These are phyloP conservation scores for Zygoascus biomembranicola DNA, from an alignment of 805 yeast species.

Conservation along the genomic window DNA sequence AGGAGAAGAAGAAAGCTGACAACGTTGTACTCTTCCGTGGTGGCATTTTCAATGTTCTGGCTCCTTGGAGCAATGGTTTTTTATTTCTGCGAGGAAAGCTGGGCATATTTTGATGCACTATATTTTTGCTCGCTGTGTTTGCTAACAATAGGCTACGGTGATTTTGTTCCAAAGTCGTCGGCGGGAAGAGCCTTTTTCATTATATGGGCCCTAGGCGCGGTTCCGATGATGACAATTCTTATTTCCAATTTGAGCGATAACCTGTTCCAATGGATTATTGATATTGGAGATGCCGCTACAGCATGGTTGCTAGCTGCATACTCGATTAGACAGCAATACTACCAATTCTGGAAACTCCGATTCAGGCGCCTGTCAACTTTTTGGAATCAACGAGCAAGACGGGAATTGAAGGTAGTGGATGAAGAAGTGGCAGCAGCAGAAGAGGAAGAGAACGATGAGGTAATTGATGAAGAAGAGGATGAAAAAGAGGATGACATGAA, in stretches of 20 bases:
- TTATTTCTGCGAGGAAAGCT: constrained; percentile 45
- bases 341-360: background rate
- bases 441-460: background rate
- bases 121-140: constrained; percentile 72
- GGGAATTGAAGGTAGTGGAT: constrained; percentile 3
- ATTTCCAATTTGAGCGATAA: constrained; percentile 66
- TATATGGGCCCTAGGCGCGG: constrained; percentile 73
- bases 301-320: constrained; percentile 11
- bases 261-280: constrained; percentile 14
- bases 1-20: constrained; percentile 3
- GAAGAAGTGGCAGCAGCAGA: background rate
- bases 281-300: constrained; percentile 13
- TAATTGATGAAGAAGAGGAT: constrained; percentile 1
- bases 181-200: constrained; percentile 70
- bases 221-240: constrained; percentile 79
- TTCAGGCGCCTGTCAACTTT: background rate
- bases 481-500: background rate
- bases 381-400: background rate
- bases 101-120: constrained; percentile 65
- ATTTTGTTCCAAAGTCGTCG: constrained; percentile 49
- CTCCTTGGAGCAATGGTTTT: constrained; percentile 66
- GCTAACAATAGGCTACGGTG: constrained; percentile 82
- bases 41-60: constrained; percentile 47
- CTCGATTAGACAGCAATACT: constrained; percentile 2
- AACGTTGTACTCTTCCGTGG: constrained; percentile 37